Evolutionary conservation across 2,329 filamentous ascomycete genomes (phyloP), one percentile per base, ranked within the genome.

Genomic region (Diaporthe aspalathi): DNA sequence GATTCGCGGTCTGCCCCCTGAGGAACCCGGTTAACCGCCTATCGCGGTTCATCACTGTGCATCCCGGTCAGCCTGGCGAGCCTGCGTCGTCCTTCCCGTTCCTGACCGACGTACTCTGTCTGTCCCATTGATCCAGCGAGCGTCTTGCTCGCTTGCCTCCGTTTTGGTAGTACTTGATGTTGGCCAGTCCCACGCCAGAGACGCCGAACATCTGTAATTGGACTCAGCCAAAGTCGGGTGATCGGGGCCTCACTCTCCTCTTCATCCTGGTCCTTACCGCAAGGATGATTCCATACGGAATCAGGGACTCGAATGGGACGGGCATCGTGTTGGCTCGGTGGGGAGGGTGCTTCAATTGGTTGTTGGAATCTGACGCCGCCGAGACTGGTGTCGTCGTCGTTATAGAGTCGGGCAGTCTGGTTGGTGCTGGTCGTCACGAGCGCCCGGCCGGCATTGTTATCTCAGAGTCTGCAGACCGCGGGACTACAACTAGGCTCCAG

Each of bases 1-100:
- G 80, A 32, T 82, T 83, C 77, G 90, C 88, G 70, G 82, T 85
- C 77, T 91, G 89, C 47, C 89, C 89, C 79, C 89, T 84, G 73
- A 89, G 76, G 57, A 80, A 83, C 56, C 89, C 89, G 9, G 89
- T 91, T 73, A 91, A 83, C 78, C 89, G 85, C 73, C 85, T 84
- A 76, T 91, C 89, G 76, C 89, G 88, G 70, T 89, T 85, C 89
- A 91, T 91, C 89, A 91, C 89, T 91, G 91, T 38, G 69, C 43
- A 27, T 27, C 27, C 16, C 49, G 4, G 73, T 79, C 50, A 78
- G 77, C 49, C 66, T n/a, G 29, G 45, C 60, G 49, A 38, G 45
- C 20, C 40, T 5, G 7, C n/a, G 20, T 50, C 9, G 20, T 16
- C 8, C 11, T 17, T 38, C 45, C n/a, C 12, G 29, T 54, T 17